A percentile compares a stretch with the other conserved stretches of the same genome.
These are phyloP conservation scores for Cystobasidium onofrii DNA, from an alignment of 768 basidiomycete genomes.

Conservation along the genomic window DNA sequence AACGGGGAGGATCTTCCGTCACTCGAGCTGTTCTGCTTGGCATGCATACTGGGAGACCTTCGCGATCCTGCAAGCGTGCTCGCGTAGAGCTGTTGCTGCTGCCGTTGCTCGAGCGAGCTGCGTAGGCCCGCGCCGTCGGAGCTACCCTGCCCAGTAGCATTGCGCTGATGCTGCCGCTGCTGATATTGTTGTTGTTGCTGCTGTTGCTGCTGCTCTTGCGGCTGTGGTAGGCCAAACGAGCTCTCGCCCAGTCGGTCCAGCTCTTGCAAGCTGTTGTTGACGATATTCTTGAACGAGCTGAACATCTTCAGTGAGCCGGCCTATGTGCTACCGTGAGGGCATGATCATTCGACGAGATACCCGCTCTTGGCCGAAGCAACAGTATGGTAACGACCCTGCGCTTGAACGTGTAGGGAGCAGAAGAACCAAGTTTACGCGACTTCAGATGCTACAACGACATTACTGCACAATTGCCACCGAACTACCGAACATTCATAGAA, in stretches of 20 bases:
- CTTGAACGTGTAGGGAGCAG: not conserved
- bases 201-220: constrained; percentile 4
- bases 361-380: not conserved
- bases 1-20: not conserved
- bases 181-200: constrained; percentile 8
- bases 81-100: not conserved
- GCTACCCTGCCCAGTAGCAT: not conserved
- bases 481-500: too few relatives aligned
- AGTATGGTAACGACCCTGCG: too few relatives aligned
- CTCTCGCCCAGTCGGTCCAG: constrained; percentile 27
- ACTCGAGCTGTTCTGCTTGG: not conserved
- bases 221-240: not conserved
- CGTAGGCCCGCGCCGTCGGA: not conserved
- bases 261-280: constrained; percentile 21
- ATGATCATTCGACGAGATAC: not conserved
- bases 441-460: not conserved
- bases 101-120: not conserved
- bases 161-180: not conserved
- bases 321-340: not conserved
- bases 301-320: constrained; percentile 1
- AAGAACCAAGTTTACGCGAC: not conserved
- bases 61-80: not conserved
- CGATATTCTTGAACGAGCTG: constrained; percentile 25
- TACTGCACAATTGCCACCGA: too few relatives aligned
- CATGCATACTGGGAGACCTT: not conserved